Conservation (phyloP, 305 asterid genomes). For the Fraxinus ornus region DNA sequence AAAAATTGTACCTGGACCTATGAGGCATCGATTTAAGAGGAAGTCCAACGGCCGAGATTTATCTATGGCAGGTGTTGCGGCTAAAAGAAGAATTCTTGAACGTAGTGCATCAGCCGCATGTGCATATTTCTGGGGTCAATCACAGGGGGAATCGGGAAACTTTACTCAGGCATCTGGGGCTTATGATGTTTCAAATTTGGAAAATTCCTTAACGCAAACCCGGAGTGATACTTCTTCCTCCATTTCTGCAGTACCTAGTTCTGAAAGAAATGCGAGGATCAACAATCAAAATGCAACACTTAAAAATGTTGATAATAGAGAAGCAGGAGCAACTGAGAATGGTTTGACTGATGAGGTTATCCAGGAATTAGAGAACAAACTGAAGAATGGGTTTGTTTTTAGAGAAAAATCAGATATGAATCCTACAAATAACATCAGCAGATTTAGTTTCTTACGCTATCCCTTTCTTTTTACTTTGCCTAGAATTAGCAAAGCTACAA, state of each 20-base stretch:
- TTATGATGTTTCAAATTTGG: conserved; percentile 35
- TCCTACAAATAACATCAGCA: conserved; percentile 36
- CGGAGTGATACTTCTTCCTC: conserved; percentile 29
- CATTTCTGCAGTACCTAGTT: conserved; percentile 28
- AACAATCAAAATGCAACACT: conserved; percentile 25
- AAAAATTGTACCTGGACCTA: conserved; percentile 55
- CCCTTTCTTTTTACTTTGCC: conserved; percentile 49
- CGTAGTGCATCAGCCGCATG: conserved; percentile 81
- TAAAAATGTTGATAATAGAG: conserved; percentile 28
- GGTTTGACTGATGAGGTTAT: conserved; percentile 33
- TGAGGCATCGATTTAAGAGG: conserved; percentile 63
- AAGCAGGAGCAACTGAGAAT: conserved; percentile 32
- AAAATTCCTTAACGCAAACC: conserved; percentile 26
- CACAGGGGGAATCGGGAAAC: conserved; percentile 38
- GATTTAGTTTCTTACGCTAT: conserved; percentile 38
- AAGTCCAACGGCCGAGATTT: conserved; percentile 66
- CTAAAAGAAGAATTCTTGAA: conserved; percentile 81
- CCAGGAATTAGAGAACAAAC: conserved; percentile 31
- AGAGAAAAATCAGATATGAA: conserved; percentile 36
- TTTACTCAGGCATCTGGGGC: conserved; percentile 36
- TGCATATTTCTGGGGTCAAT: conserved; percentile 49
- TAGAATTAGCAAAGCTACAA: conserved; percentile 34
- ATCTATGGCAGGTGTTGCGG: conserved; percentile 48
- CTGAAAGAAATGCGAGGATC: conserved; percentile 33
- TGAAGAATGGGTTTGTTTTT: conserved; percentile 32